Conservation (phyloP, 306 rosid genomes). For the Prunus davidiana region DNA sequence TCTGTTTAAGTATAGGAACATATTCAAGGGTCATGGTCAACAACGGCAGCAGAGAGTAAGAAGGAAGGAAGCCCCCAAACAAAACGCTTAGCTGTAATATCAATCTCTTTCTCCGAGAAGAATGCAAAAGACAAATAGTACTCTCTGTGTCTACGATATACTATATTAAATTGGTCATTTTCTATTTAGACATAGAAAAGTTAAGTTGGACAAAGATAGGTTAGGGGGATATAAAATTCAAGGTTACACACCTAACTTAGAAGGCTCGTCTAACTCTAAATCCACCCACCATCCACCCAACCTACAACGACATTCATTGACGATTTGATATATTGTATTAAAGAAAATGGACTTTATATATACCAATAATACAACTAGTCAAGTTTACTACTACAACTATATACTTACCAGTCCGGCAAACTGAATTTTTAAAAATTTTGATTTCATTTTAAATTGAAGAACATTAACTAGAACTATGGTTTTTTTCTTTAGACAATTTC, state of each 20-base stretch:
- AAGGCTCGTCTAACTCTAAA: neutral
- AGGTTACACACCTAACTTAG: slow-evolving; percentile 22
- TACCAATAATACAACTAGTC: neutral
- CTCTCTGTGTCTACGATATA: neutral
- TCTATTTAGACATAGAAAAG: slow-evolving; percentile 1
- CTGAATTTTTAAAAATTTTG: too few relatives aligned
- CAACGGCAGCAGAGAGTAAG: slow-evolving; percentile 30
- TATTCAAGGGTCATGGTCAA: slow-evolving; percentile 30
- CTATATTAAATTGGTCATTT: neutral
- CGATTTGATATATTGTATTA: neutral
- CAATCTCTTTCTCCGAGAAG: slow-evolving; percentile 11
- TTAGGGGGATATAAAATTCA: neutral
- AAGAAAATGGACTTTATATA: neutral
- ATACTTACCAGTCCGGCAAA: too few relatives aligned
- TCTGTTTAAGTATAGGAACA: neutral
- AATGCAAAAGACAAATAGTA: slow-evolving; percentile 6
- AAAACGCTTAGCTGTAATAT: slow-evolving; percentile 29
- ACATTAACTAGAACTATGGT: too few relatives aligned
- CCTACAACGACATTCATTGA: slow-evolving; percentile 16
- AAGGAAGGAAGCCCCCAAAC: neutral
- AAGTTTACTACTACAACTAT: neutral
- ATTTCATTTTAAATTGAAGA: too few relatives aligned
- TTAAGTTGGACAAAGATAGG: neutral
- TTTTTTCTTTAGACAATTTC: too few relatives aligned
- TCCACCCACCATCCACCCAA: slow-evolving; percentile 26